Conservation (phyloP, 140 eudicot species). For the Erigeron philadelphicus region DNA sequence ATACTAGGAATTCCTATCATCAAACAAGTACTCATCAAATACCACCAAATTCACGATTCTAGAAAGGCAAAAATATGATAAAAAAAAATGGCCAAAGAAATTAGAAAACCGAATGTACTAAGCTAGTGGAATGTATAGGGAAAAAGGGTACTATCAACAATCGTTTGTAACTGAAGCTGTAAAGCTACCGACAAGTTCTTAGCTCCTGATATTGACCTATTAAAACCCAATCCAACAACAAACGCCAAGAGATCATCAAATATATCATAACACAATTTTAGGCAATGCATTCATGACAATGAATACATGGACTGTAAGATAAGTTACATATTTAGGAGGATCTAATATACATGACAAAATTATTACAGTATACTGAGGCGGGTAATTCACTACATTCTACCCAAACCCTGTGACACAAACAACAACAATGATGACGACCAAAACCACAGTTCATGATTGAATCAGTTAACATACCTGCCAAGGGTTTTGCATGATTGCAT, state of each 20-base stretch:
- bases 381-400: constrained; percentile 37
- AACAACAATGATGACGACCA: constrained; percentile 34
- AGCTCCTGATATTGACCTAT: not conserved
- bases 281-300: constrained; percentile 34
- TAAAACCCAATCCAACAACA: constrained; percentile 12
- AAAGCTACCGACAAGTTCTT: constrained; percentile 7
- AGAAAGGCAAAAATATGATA: not conserved
- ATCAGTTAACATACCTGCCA: constrained; percentile 40
- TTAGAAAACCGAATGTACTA: not conserved
- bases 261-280: constrained; percentile 24
- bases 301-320: constrained; percentile 35
- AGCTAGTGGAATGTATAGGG: not conserved
- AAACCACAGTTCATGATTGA: constrained; percentile 26
- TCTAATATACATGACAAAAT: constrained; percentile 57
- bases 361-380: constrained; percentile 45
- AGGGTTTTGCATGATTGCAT: constrained; percentile 20
- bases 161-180: constrained; percentile 1
- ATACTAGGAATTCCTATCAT: not conserved
- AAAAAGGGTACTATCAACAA: not conserved
- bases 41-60: constrained; percentile 1
- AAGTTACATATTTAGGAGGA: constrained; percentile 34
- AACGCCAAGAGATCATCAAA: constrained; percentile 19
- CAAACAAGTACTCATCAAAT: constrained; percentile 5
- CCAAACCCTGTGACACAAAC: constrained; percentile 38
- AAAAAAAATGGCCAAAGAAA: not conserved